Evolutionary conservation across 108 stramenopile species (phyloP), one percentile per base, ranked within the genome.

Genomic region (Pelagomonas calceolata): DNA sequence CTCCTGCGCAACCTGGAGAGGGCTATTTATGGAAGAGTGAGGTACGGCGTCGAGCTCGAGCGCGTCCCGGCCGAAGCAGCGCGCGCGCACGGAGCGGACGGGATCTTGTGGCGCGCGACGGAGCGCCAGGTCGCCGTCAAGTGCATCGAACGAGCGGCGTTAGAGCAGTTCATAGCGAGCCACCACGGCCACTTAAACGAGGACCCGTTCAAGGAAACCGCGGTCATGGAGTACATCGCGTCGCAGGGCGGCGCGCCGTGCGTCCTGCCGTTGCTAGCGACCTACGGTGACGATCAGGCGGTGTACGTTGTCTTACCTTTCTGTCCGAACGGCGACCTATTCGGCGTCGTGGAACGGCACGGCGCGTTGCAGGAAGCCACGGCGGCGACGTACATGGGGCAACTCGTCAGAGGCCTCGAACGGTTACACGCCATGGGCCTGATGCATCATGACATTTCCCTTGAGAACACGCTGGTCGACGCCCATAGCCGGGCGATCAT

Each of bases 391-490:
- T 33, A 34, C 66, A 26, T 66, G 10, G 34, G 31, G 4, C 66
- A 66, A 18, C 32, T 66, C 34, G 31, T 66, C 34, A 14, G 1
- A 4, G 66, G 66, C 32, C 34, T 66, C 32, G 34, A 30, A 32
- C 4, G 3, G 21, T 32, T 66, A 14, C 66, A 66, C 34, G 34
- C 32, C 4, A 31, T 34, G 17, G 66, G 66, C 1, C 5, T 66
- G 30, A 32, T 32, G 66, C 66, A 66, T 18, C 66, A 66, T 15
- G 66, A 66, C 34, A 66, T 66, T 14, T 66, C 66, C 4, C 66
- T 66, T 1, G 66, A 66, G 66, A 66, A 66, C 14, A 14, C 33
- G 15, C 12, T 66, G 34, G 4, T 66, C 10, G 66, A 66, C 66
- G 15, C 12, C 17, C 0, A 14, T 4, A 18, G 3, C 17, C 16